phyloP scores from a whole-genome alignment of 1,139 yeast genomes.

The Protomyces gravidus region DNA sequence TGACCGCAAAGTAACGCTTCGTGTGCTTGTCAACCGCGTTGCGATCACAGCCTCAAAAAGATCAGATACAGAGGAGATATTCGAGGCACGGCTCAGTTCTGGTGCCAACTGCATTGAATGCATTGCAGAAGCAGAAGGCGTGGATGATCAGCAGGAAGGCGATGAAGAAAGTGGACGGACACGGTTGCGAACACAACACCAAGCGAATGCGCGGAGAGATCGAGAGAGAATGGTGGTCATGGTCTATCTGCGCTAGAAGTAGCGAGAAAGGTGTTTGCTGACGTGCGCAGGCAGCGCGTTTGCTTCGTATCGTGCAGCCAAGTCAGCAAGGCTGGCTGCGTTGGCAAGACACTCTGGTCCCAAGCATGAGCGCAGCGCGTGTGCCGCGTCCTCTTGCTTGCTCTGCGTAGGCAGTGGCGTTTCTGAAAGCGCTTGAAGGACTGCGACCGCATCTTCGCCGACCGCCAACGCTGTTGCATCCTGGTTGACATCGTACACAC shows the following conservation, averaged over 20 bases:
- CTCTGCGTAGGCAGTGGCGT: too few species aligned
- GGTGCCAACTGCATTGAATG: constrained; percentile 25
- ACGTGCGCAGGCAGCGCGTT: not conserved
- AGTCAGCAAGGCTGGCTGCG: not conserved
- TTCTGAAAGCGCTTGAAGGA: not conserved
- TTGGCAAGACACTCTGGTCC: too few species aligned
- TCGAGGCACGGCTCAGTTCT: constrained; percentile 15
- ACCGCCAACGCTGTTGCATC: not conserved
- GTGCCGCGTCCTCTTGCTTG: too few species aligned
- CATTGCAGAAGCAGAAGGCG: constrained; percentile 16
- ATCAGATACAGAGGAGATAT: not conserved
- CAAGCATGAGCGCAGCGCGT: too few species aligned
- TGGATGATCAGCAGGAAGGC: not conserved
- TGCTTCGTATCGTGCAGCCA: not conserved
- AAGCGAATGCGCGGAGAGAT: not conserved
- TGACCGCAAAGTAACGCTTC: not conserved
- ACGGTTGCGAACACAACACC: not conserved
- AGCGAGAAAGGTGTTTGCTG: not conserved
- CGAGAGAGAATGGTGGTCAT: not conserved
- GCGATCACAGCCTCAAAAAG: not conserved
- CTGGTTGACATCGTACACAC: not conserved
- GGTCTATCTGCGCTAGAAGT: not conserved
- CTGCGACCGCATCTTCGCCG: not conserved
- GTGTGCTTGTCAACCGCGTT: not conserved
- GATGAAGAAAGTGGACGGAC: not conserved